A percentile compares a stretch with the other conserved stretches of the same genome.
Evolutionary conservation across 2,329 filamentous ascomycete species (phyloP).

Genomic region (Uncinocarpus reesii): DNA sequence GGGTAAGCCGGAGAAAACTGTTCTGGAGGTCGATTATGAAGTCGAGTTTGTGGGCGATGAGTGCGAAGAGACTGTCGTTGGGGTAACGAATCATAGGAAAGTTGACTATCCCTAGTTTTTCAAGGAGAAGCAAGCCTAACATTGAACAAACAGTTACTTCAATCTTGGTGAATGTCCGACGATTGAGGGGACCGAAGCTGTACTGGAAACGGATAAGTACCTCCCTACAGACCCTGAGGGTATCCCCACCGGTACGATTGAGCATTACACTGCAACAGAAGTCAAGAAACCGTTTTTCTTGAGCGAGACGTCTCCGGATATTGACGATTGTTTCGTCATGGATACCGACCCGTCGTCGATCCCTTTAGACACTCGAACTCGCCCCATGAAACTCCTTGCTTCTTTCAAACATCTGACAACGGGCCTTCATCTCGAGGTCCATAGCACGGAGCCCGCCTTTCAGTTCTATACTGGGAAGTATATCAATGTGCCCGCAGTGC

Average conservation of each 20-base stretch:
- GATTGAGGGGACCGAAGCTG: conserved; percentile 53
- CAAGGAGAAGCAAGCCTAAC: background rate
- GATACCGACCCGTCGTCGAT: conserved; percentile 51
- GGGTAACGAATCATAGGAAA: conserved; percentile 91
- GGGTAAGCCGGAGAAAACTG: conserved; percentile 52
- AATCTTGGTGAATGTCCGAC: conserved; percentile 51
- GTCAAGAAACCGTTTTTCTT: conserved; percentile 61
- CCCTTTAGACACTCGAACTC: conserved; percentile 55
- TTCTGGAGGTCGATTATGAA: conserved; percentile 82
- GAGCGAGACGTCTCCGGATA: conserved; percentile 57
- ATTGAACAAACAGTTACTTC: conserved; percentile 46
- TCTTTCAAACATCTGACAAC: conserved; percentile 63
- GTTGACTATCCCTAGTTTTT: background rate
- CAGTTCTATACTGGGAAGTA: conserved; percentile 91
- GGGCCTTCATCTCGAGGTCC: conserved; percentile 71
- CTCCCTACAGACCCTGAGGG: conserved; percentile 62
- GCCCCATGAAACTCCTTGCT: conserved; percentile 57
- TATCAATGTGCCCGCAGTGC: conserved; percentile 61
- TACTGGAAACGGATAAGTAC: conserved; percentile 51
- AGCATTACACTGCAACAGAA: conserved; percentile 53
- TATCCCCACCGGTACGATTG: conserved; percentile 63
- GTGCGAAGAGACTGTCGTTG: conserved; percentile 80
- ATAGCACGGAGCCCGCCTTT: conserved; percentile 89
- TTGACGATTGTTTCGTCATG: conserved; percentile 86
- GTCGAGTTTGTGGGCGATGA: conserved; percentile 64